A percentile compares a stretch with the other conserved stretches of the same genome.
Conservation (phyloP, 371 early-diverging fungal species). For the Massospora cicadina region DNA sequence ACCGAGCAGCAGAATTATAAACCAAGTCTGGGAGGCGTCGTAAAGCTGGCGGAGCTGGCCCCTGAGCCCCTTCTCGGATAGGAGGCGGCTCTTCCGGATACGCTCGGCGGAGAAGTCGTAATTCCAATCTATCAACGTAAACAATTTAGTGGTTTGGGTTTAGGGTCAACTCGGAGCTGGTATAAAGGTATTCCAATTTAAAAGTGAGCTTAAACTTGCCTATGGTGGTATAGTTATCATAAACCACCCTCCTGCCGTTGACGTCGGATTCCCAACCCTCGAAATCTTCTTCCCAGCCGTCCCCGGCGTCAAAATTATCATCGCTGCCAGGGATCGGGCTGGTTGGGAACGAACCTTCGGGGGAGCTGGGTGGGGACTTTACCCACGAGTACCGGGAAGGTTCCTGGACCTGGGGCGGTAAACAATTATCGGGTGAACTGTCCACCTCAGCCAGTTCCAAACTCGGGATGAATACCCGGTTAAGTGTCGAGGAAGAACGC, state of each 20-base stretch:
- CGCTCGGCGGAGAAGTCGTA: conserved; percentile 81
- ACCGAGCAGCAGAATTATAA: background rate
- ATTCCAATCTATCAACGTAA: conserved; percentile 82
- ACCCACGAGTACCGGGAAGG: background rate
- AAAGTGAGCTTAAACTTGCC: conserved; percentile 16
- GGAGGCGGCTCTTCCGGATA: conserved; percentile 44
- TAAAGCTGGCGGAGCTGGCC: conserved; percentile 36
- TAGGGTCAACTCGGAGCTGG: background rate
- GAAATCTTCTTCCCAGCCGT: conserved; percentile 17
- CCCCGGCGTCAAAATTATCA: conserved; percentile 5
- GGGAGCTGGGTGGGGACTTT: background rate
- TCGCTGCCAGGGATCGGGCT: background rate
- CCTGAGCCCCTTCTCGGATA: conserved; percentile 28
- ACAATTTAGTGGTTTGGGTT: too few relatives aligned
- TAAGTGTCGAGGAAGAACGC: background rate
- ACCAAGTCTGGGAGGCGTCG: conserved; percentile 70
- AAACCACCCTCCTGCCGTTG: conserved; percentile 34
- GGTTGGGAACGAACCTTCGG: background rate
- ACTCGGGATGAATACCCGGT: background rate
- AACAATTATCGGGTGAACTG: background rate
- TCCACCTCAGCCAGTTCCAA: background rate
- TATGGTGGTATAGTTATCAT: conserved; percentile 39
- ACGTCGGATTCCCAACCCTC: conserved; percentile 22
- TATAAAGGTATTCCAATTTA: background rate
- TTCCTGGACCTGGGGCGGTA: background rate